Percentiles rank a stretch among this genome's conserved stretches.
Conservation (phyloP, 2,329 filamentous ascomycete species). For the Pestalotiopsis sp. region DNA sequence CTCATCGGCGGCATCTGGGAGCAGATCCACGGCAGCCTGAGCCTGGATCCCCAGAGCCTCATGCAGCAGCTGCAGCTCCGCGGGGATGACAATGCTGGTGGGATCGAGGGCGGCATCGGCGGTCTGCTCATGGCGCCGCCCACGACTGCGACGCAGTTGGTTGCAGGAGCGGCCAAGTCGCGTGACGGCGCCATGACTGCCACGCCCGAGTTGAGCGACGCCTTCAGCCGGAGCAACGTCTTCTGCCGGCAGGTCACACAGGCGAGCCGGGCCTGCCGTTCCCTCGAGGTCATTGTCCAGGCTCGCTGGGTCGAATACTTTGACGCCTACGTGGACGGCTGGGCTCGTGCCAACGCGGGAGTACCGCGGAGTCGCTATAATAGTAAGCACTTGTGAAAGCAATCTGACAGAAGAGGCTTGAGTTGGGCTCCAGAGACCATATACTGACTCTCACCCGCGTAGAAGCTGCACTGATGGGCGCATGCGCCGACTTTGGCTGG, state of each 20-base stretch:
- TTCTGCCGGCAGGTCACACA: constrained; percentile 34
- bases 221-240: constrained; percentile 31
- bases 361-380: constrained; percentile 47
- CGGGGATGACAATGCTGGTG: constrained; percentile 15
- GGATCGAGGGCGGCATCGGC: constrained; percentile 10
- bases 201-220: constrained; percentile 9
- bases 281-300: constrained; percentile 59
- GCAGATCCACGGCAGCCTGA: constrained; percentile 31
- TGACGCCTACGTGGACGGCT: constrained; percentile 46
- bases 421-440: neutral
- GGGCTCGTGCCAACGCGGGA: constrained; percentile 37
- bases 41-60: constrained; percentile 27
- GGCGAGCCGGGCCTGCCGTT: constrained; percentile 53
- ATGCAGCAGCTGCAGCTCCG: constrained; percentile 26
- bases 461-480: constrained; percentile 49
- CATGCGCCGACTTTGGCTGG: constrained; percentile 54
- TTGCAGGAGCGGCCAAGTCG: neutral
- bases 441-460: neutral
- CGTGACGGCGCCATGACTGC: neutral
- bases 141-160: neutral
- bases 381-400: constrained; percentile 22
- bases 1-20: constrained; percentile 34
- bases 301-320: constrained; percentile 58
- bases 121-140: constrained; percentile 9
- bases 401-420: neutral